Base-by-base conservation (phyloP, 352 stramenopile genomes). In the Pythium catenulatum region DNA sequence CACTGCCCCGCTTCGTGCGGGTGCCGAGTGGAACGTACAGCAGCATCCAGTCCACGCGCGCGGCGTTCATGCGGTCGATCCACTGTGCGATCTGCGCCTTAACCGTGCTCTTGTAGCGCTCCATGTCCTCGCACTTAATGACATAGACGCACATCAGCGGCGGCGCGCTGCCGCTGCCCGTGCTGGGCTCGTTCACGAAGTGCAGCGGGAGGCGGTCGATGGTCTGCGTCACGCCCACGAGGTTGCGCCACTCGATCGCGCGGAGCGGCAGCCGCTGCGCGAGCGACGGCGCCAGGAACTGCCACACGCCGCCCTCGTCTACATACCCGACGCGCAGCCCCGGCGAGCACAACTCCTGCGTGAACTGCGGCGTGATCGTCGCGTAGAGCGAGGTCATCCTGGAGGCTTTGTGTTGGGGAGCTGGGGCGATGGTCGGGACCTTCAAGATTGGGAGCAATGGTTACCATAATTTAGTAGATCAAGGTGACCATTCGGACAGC, bases 21-120 rank as follows among this genome's bases (percentile, higher is more conserved):
- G 94, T 97, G 8, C 95, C 95, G n/a, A 98, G 84, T 32, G 95
- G 95, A n/a, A 98, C 94, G 79, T 97, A 98, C 2, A 97, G 88
- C 48, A 97, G 84, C 63, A 98, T 92, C 94, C 94, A 98, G 77
- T 98, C 94, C 19, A 96, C 86, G 21, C 90, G 90, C 1, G 87
- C 89, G 21, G 89, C 85, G 56, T 93, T 95, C 95, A 98, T 97
- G 39, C 86, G 88, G 39, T 97, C 94, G 37, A 96, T 90, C 95
- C 95, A 98, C 3, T 88, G 82, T 3, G 81, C 73, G 48, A 98
- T 84, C 4, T 92, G 82, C 6, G 85, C 79, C 39, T 95, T 92
- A 15, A 97, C 91, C 15, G 66, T 85, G 15, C 61, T 81, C 34
- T 94, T 94, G 87, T 98, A 98, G 36, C 79, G 86, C 36, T 97